Conservation (phyloP, 2,329 filamentous ascomycete species). For the Apiospora pterosperma region DNA sequence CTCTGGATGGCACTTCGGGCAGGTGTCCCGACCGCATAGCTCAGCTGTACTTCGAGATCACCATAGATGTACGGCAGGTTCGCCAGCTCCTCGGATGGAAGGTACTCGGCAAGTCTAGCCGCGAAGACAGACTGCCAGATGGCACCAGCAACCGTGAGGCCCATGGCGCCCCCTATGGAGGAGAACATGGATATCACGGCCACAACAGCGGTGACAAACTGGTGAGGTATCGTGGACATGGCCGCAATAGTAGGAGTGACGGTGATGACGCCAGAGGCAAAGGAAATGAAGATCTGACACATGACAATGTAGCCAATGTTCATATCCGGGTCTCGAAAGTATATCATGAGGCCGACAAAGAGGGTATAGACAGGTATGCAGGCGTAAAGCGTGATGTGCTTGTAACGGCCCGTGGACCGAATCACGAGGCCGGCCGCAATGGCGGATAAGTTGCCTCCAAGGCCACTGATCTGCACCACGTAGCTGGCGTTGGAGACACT, state of each 20-base stretch:
- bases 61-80: constrained; percentile 24
- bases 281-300: constrained; percentile 51
- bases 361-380: constrained; percentile 42
- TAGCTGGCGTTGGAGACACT: constrained; percentile 30
- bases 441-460: not conserved
- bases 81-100: constrained; percentile 35
- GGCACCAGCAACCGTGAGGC: constrained; percentile 53
- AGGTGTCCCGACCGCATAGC: not conserved
- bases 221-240: constrained; percentile 52
- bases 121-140: constrained; percentile 58
- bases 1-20: not conserved
- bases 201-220: constrained; percentile 51
- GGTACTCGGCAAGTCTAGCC: constrained; percentile 39
- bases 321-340: constrained; percentile 47
- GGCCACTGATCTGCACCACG: constrained; percentile 39
- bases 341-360: constrained; percentile 50
- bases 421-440: constrained; percentile 36
- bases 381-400: constrained; percentile 36
- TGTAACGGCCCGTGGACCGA: constrained; percentile 44
- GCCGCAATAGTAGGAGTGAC: constrained; percentile 54
- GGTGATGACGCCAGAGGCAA: constrained; percentile 53
- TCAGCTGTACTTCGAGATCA: not conserved
- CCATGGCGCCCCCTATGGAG: constrained; percentile 54
- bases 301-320: constrained; percentile 49
- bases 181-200: constrained; percentile 53